Percentiles rank a stretch among this genome's conserved stretches.
Conservation (phyloP, 306 rosid species). For the Phaseolus lunatus region DNA sequence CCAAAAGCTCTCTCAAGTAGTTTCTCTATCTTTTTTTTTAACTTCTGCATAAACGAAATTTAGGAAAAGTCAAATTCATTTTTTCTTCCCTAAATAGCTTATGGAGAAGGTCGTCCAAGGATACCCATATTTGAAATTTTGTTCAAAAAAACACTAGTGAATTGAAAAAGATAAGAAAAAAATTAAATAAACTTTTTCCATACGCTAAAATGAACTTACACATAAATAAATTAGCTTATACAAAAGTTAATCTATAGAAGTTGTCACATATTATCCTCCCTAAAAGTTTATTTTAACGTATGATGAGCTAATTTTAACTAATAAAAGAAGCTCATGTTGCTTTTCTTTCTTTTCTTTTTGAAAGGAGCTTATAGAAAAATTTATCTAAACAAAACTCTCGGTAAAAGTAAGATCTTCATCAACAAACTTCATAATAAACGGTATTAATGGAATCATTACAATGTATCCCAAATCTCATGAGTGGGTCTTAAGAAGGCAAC, state of each 20-base stretch:
- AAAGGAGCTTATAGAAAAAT: not conserved
- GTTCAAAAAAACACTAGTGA: not conserved
- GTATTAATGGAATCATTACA: not conserved
- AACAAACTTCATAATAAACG: not conserved
- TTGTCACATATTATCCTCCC: not conserved
- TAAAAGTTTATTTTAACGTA: not conserved
- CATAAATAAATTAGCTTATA: not conserved
- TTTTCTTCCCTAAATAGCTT: too few relatives aligned
- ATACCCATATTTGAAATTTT: too few relatives aligned
- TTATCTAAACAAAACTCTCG: not conserved
- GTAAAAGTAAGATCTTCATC: constrained; percentile 13
- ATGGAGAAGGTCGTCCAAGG: too few relatives aligned
- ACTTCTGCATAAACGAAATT: too few relatives aligned
- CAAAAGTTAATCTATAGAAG: not conserved
- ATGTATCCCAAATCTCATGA: not conserved
- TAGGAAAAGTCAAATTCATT: too few relatives aligned
- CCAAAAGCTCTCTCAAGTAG: too few relatives aligned
- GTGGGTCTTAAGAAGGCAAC: not conserved
- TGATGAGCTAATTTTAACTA: not conserved
- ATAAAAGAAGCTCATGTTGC: not conserved
- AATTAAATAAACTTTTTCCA: not conserved
- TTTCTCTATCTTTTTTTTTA: too few relatives aligned
- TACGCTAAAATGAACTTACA: not conserved
- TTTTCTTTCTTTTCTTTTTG: not conserved
- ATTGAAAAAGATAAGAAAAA: not conserved